Conservation (phyloP, 228 moss, liverwort and hornwort species). For the Sphagnum fallax region DNA sequence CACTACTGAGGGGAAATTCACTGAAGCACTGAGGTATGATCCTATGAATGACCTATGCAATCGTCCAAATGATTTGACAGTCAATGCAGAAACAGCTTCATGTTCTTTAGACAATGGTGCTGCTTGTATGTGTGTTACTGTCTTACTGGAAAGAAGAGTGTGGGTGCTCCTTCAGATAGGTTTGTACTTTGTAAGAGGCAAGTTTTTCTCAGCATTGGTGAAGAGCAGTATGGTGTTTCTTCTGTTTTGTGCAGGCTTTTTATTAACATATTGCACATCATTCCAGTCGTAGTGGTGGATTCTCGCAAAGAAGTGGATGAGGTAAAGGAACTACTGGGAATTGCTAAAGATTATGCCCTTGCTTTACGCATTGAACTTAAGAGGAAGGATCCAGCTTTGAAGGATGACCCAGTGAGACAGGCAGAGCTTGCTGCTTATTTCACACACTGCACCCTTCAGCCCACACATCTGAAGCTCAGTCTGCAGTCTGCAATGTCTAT, state of each 20-base stretch:
- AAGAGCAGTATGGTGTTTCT: too few relatives aligned
- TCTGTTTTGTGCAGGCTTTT: slow-evolving; percentile 30
- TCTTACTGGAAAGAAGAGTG: too few relatives aligned
- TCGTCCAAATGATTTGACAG: too few relatives aligned
- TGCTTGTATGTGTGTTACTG: too few relatives aligned
- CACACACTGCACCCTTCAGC: slow-evolving; percentile 85
- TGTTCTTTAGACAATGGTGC: too few relatives aligned
- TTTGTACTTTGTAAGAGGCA: too few relatives aligned
- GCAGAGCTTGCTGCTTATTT: slow-evolving; percentile 96
- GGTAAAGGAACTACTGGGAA: slow-evolving; percentile 89
- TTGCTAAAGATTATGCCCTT: slow-evolving; percentile 80
- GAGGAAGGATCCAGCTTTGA: slow-evolving; percentile 72
- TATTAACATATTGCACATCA: slow-evolving; percentile 72
- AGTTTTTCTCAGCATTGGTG: too few relatives aligned
- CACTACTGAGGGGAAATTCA: slow-evolving; percentile 74
- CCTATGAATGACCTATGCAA: neutral
- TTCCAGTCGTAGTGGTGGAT: slow-evolving; percentile 86
- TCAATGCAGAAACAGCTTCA: too few relatives aligned
- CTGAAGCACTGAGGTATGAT: slow-evolving; percentile 57
- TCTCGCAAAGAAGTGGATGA: slow-evolving; percentile 92
- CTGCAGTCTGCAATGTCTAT: slow-evolving; percentile 79
- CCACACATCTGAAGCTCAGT: slow-evolving; percentile 82
- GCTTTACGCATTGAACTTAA: slow-evolving; percentile 81
- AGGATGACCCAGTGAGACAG: slow-evolving; percentile 63
- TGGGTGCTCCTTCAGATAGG: too few relatives aligned